These are phyloP conservation scores for Allium sativum DNA, from an alignment of 106 monocot genomes.

Conservation along the genomic window DNA sequence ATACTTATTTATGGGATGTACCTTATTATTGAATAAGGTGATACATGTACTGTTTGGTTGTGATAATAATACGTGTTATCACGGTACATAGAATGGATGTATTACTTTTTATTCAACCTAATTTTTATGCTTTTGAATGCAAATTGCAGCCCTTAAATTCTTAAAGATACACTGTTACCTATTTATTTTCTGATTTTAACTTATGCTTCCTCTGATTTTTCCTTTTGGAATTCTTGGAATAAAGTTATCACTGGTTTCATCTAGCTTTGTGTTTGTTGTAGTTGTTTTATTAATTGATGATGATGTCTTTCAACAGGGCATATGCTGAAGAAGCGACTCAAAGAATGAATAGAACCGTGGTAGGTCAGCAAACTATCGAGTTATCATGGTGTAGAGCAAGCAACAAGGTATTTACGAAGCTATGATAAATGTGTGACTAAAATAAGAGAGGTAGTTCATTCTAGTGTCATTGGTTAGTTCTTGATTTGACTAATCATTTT, in stretches of 20 bases:
- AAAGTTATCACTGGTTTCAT: not conserved
- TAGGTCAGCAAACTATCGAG: constrained; percentile 81
- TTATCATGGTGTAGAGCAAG: constrained; percentile 92
- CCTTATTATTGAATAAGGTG: not conserved
- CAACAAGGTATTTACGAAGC: constrained; percentile 47
- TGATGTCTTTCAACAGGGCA: constrained; percentile 6
- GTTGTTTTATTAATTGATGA: no score
- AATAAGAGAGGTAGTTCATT: no score
- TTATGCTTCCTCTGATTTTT: constrained; percentile 3
- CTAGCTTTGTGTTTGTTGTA: not conserved
- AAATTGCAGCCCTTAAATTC: no score
- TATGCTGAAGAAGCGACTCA: constrained; percentile 90
- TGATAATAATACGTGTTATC: not conserved
- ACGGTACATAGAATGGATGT: not conserved
- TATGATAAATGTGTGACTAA: no score
- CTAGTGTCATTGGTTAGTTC: no score
- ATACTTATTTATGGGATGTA: constrained; percentile 4
- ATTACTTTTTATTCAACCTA: not conserved
- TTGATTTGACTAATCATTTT: no score
- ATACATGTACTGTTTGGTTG: not conserved
- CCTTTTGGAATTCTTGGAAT: not conserved
- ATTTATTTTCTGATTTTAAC: not conserved
- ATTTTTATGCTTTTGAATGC: no score
- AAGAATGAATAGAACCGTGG: constrained; percentile 69
- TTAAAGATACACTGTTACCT: no score